These are phyloP conservation scores for Nemania bipapillata DNA, from an alignment of 2,329 filamentous ascomycete genomes.

Conservation along the genomic window DNA sequence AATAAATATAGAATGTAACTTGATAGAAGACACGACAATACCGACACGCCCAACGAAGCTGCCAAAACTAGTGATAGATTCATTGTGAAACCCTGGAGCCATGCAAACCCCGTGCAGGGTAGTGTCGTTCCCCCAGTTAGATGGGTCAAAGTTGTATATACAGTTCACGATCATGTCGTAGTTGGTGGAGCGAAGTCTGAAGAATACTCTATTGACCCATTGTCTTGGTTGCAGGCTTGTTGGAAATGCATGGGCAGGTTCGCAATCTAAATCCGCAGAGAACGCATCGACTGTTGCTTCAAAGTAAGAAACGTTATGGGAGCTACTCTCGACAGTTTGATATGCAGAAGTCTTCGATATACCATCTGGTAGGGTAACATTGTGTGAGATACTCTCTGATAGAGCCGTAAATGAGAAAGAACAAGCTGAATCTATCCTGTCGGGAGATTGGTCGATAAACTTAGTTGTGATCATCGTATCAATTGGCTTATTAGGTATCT, in stretches of 20 bases:
- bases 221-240: not conserved
- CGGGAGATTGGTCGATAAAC: not conserved
- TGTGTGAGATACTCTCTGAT: not conserved
- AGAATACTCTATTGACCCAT: not conserved
- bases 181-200: not conserved
- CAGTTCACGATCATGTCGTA: not conserved
- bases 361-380: slow-evolving; percentile 6
- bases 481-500: slow-evolving; percentile 3
- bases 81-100: not conserved
- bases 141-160: not conserved
- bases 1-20: not conserved
- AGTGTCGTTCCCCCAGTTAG: not conserved
- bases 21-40: slow-evolving; percentile 1
- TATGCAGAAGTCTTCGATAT: slow-evolving; percentile 1
- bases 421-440: not conserved
- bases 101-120: not conserved
- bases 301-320: not conserved
- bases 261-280: not conserved
- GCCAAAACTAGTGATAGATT: not conserved
- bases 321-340: not conserved
- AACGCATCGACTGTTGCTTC: slow-evolving; percentile 2
- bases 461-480: not conserved
- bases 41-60: not conserved
- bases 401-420: not conserved
- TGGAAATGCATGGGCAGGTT: not conserved